Base-by-base conservation (phyloP, 129 eudicot genomes). In the Flaveria linearis region DNA sequence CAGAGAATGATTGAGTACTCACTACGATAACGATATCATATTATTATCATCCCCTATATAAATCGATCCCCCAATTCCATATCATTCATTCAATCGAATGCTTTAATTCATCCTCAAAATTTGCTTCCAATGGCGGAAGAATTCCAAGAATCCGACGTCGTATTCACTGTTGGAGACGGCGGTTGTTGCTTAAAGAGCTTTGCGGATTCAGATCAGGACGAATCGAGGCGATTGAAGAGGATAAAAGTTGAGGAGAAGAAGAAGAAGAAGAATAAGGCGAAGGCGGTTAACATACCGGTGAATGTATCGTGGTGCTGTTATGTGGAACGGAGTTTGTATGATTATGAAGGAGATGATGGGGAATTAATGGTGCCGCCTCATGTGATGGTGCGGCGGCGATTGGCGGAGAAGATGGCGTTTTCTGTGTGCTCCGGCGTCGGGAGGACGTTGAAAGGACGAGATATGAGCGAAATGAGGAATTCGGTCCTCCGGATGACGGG, bases 401-500 rank as follows among this genome's bases (percentile, higher is more conserved):
- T 86, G 25, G 86, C 78, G 52, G 88, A 77, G 13, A 85, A 85
- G 73, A 82, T 90, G 96, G 88, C 90, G 41, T 90, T 87, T 42
- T 90, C 96, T 2, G 84, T 87, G 20, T 86, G 92, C 28, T 76
- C 78, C 0, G 93, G 89, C 7, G 72, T 82, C 7, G 97, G 97
- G 14, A 86, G 94, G 81, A 88, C 89, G 1, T 69, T 87, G 23
- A 87, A 87, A 72, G 92, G 87, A 28, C 82, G 86, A 72, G 82
- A 92, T 79, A 83, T 92, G 84, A 83, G 94, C 68, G 79, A 90
- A 80, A 89, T 92, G 51, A 81, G 98, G 78, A 85, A 90, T 80
- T 90, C 89, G 2, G 84, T 90, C 76, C 89, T 92, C 13, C 82
- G 94, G 69, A 81, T 92, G 89, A 92, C 98, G 2, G 96, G 95